Percentiles rank a stretch among this genome's conserved stretches.
Evolutionary conservation across 495 filamentous ascomycete species (phyloP).

Genomic region (Daldinia decipiens): DNA sequence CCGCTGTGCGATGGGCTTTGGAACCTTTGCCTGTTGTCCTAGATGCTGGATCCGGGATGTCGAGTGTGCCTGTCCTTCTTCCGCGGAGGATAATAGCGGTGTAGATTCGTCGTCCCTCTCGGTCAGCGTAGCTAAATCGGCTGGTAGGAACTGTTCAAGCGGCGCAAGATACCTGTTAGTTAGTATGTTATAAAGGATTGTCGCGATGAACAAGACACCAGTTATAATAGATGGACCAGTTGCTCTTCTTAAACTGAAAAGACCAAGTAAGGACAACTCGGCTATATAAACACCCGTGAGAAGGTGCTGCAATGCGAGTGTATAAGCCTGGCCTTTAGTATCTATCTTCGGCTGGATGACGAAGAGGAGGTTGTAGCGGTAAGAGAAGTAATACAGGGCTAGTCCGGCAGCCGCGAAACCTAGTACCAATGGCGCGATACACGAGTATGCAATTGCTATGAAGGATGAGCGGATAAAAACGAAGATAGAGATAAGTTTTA

Average conservation of each 20-base stretch:
- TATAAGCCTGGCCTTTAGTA: slow-evolving; percentile 84
- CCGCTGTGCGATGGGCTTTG: slow-evolving; percentile 38
- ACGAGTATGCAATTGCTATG: slow-evolving; percentile 80
- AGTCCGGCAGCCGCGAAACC: slow-evolving; percentile 82
- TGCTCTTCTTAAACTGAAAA: slow-evolving; percentile 76
- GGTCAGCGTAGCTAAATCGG: slow-evolving; percentile 58
- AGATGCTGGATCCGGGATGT: slow-evolving; percentile 23
- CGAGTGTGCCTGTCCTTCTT: slow-evolving; percentile 44
- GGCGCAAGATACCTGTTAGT: slow-evolving; percentile 44
- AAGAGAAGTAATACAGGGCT: slow-evolving; percentile 82
- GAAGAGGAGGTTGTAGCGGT: slow-evolving; percentile 87
- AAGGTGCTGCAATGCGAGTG: slow-evolving; percentile 81
- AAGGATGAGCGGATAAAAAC: slow-evolving; percentile 14
- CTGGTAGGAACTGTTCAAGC: slow-evolving; percentile 38
- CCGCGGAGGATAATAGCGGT: slow-evolving; percentile 48
- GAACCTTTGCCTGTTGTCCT: slow-evolving; percentile 31
- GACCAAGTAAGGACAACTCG: slow-evolving; percentile 80
- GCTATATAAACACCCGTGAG: slow-evolving; percentile 84
- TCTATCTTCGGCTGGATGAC: slow-evolving; percentile 80
- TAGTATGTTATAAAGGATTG: slow-evolving; percentile 76
- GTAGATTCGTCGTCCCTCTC: slow-evolving; percentile 65
- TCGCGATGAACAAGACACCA: slow-evolving; percentile 75
- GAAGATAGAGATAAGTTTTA: not conserved
- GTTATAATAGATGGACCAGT: slow-evolving; percentile 79
- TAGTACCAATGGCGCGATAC: slow-evolving; percentile 90